Evolutionary conservation across 2,329 filamentous ascomycete genomes (phyloP), one percentile per base, ranked within the genome.

Genomic region (Curvularia sp.): DNA sequence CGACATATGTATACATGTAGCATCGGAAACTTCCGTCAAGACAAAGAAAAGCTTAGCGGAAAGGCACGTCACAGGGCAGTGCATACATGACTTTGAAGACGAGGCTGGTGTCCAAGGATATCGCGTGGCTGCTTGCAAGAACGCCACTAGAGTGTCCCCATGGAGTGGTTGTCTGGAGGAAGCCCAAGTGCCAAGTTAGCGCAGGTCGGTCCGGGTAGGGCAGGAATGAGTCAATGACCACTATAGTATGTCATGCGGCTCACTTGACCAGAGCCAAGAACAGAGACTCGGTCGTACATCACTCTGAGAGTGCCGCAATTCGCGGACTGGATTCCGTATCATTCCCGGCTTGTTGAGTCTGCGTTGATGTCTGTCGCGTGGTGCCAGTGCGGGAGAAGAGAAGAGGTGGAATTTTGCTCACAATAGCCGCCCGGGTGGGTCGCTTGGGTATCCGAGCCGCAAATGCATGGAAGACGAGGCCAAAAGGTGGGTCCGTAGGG

Each of bases 401-500:
- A 44, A 42, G 46, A 30, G 50, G 20, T 28, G 22, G 42, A 46
- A 49, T 53, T 57, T 57, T 41, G 61, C 59, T 58, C 62, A 63
- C 49, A 53, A 60, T 66, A 70, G 64, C 64, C 66, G 67, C 67
- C 54, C 35, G 56, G 57, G 64, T 67, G 66, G 66, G 64, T 30
- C 26, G 18, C 28, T 68, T 67, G 66, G 67, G 63, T 61, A 65
- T 65, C 47, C 62, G 63, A 59, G 58, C 55, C 49, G 58, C 46
- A 56, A 58, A 60, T 60, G 49, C 55, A 46, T 46, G 49, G 63
- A 59, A 49, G 58, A 61, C 62, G 56, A 53, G 63, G 64, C 60
- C 57, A 61, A 43, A 66, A 50, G 24, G 68, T 70, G 68, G 68
- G 63, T 53, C 66, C 58, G 60, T 68, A 69, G 62, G 68, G 68